Evolutionary conservation across 208 protist species (phyloP).

Genomic region (Naegleria fowleri): DNA sequence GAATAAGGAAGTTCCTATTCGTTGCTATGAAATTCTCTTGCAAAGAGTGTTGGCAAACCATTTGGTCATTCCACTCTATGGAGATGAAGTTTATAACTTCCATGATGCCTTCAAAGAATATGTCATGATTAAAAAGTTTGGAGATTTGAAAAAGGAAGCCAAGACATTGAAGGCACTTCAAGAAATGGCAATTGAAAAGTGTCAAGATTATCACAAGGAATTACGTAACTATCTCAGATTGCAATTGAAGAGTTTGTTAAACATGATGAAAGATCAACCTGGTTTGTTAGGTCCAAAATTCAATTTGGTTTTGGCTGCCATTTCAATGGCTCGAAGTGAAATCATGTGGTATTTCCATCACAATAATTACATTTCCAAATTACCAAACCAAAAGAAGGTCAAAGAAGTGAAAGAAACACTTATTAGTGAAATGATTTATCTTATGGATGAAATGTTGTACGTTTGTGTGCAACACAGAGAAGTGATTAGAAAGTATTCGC

Average conservation of each 20-base stretch:
- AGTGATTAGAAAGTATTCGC: not conserved
- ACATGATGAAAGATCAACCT: conserved; percentile 16
- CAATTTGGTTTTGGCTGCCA: conserved; percentile 3
- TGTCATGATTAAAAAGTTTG: conserved; percentile 3
- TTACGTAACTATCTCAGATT: not conserved
- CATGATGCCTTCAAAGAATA: conserved; percentile 14
- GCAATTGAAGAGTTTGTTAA: not conserved
- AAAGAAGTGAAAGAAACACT: not conserved
- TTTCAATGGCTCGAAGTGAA: not conserved
- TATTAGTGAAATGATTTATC: conserved; percentile 15
- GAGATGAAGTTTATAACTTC: conserved; percentile 16
- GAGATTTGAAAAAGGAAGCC: conserved; percentile 17
- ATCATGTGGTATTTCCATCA: conserved; percentile 23
- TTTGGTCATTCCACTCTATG: not conserved
- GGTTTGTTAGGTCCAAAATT: conserved; percentile 29
- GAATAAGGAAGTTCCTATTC: not conserved
- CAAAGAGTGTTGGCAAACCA: not conserved
- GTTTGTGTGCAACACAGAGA: conserved; percentile 5
- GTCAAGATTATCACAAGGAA: not conserved
- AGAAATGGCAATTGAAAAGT: not conserved
- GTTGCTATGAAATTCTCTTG: conserved; percentile 1
- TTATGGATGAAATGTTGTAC: not conserved
- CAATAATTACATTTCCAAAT: not conserved
- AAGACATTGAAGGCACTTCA: not conserved
- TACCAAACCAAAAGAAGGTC: not conserved